phyloP scores from a whole-genome alignment of 164 flowering plant species.

The Liquidambar formosana region DNA sequence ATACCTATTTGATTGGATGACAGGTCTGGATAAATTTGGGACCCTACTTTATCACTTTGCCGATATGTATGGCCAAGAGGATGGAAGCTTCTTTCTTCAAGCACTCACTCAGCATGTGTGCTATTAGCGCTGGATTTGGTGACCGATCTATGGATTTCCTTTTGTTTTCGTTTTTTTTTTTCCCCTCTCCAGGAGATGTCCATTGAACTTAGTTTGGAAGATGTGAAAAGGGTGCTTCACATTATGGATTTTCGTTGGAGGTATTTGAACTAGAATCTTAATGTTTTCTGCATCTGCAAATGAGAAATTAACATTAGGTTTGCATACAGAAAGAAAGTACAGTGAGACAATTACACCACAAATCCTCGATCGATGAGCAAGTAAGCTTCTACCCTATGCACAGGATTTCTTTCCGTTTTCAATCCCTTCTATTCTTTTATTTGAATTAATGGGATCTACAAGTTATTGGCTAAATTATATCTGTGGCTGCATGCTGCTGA shows the following conservation, averaged over 20 bases:
- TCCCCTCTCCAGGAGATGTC: slow-evolving; percentile 74
- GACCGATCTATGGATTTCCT: no score
- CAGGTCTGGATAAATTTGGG: slow-evolving; percentile 98
- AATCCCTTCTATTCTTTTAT: background rate
- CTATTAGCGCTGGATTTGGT: background rate
- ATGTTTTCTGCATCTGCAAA: background rate
- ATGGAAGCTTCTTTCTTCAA: slow-evolving; percentile 48
- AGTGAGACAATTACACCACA: slow-evolving; percentile 86
- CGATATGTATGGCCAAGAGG: slow-evolving; percentile 77
- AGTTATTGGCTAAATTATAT: no score
- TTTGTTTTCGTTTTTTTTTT: slow-evolving; percentile 3
- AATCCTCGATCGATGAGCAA: slow-evolving; percentile 94
- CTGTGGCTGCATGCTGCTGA: no score
- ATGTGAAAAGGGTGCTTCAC: slow-evolving; percentile 78
- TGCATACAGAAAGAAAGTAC: slow-evolving; percentile 70
- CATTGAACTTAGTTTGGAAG: slow-evolving; percentile 92
- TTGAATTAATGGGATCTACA: no score
- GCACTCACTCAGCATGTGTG: background rate
- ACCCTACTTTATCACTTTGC: slow-evolving; percentile 99
- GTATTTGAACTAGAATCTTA: slow-evolving; percentile 30
- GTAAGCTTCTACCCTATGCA: slow-evolving; percentile 34
- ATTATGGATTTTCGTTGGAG: slow-evolving; percentile 78
- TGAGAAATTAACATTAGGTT: slow-evolving; percentile 1
- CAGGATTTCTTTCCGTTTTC: background rate
- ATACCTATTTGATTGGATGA: slow-evolving; percentile 17